Evolutionary conservation across 768 basidiomycete genomes (phyloP).

Genomic region (Termitomyces sp.): DNA sequence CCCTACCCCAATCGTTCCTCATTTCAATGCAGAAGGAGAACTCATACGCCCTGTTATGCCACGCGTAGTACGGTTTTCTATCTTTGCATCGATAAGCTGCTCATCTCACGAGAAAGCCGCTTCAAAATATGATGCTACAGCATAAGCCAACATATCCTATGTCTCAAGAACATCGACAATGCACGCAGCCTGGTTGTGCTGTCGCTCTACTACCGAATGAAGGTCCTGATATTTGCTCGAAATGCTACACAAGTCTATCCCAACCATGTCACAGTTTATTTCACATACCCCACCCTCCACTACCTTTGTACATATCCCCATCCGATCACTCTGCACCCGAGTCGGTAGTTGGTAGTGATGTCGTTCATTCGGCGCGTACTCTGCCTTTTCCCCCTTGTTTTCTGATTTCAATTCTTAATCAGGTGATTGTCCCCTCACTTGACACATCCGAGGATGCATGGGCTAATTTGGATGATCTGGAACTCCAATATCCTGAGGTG

Average conservation of each 20-base stretch:
- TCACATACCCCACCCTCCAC: background rate
- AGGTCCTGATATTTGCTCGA: background rate
- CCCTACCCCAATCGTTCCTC: background rate
- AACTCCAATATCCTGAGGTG: conserved; percentile 15
- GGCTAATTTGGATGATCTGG: conserved; percentile 5
- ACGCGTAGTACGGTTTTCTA: background rate
- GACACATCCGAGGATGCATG: background rate
- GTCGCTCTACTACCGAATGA: background rate
- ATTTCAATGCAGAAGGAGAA: conserved; percentile 15
- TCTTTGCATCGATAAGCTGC: background rate
- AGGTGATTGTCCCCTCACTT: background rate
- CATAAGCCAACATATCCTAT: background rate
- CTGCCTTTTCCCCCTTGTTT: background rate
- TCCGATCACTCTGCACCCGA: background rate
- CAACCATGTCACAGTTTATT: background rate
- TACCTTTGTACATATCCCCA: background rate
- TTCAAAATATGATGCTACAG: too few relatives aligned
- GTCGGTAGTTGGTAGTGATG: background rate
- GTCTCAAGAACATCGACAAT: background rate
- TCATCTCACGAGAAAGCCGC: background rate
- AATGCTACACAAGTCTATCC: background rate
- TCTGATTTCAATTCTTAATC: background rate
- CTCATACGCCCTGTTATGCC: conserved; percentile 2
- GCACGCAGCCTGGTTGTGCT: conserved; percentile 9
- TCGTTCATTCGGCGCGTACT: background rate